Conservation (phyloP, 352 stramenopile species). For the Globisporangium alternatum region DNA sequence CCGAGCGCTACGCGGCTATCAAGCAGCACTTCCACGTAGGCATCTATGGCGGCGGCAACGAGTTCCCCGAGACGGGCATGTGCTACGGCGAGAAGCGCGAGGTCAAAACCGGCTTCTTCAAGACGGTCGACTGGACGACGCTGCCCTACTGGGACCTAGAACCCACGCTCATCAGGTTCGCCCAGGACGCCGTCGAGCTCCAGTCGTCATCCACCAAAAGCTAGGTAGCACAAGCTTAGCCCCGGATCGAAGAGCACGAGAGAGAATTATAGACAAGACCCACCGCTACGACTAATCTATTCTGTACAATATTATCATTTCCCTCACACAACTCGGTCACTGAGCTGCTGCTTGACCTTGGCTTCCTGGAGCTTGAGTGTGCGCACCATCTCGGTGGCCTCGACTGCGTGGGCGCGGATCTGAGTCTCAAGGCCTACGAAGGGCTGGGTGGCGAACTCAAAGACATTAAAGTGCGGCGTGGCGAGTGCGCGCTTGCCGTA, state of each 20-base stretch:
- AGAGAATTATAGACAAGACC: background rate
- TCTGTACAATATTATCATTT: conserved; percentile 1
- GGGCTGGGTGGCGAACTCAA: conserved; percentile 22
- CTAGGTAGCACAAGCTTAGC: too few relatives aligned
- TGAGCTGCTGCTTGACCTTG: background rate
- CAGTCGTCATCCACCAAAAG: background rate
- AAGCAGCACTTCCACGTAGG: conserved; percentile 33
- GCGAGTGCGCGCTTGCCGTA: conserved; percentile 40
- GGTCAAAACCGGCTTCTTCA: conserved; percentile 22
- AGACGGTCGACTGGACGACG: conserved; percentile 32
- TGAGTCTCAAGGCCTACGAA: conserved; percentile 27
- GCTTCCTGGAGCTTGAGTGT: conserved; percentile 1
- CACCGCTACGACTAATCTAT: background rate
- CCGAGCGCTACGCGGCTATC: conserved; percentile 27
- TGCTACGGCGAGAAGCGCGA: conserved; percentile 41
- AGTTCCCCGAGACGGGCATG: conserved; percentile 34
- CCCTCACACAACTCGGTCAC: background rate
- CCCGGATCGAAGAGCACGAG: too few relatives aligned
- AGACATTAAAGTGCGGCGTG: conserved; percentile 31
- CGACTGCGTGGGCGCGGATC: conserved; percentile 25
- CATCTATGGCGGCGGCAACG: conserved; percentile 38
- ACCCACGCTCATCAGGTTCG: conserved; percentile 30
- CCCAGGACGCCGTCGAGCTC: conserved; percentile 26
- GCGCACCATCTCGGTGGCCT: conserved; percentile 22
- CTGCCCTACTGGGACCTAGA: conserved; percentile 31